Evolutionary conservation across 805 yeast genomes (phyloP).

Genomic region (Blastobotrys peoriensis): DNA sequence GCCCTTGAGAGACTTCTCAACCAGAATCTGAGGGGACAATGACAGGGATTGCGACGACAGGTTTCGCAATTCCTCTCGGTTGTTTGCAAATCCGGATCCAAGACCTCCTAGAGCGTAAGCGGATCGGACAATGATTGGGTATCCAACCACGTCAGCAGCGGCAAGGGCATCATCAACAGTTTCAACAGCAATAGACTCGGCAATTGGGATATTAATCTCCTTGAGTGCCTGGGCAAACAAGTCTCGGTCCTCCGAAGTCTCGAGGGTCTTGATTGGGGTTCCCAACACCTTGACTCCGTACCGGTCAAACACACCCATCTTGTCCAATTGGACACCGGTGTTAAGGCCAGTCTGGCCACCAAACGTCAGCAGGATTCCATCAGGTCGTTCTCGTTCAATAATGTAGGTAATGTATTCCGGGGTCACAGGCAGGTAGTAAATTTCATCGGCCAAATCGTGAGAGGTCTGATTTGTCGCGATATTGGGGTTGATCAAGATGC

Average conservation of each 20-base stretch:
- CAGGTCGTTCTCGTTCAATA: slow-evolving; percentile 94
- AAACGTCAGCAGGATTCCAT: slow-evolving; percentile 90
- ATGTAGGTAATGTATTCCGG: slow-evolving; percentile 93
- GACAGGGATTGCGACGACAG: slow-evolving; percentile 85
- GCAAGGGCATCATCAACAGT: slow-evolving; percentile 84
- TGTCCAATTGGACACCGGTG: slow-evolving; percentile 91
- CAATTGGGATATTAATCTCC: slow-evolving; percentile 93
- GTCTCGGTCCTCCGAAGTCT: slow-evolving; percentile 97
- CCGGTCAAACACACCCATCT: slow-evolving; percentile 88
- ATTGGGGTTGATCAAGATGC: slow-evolving; percentile 89
- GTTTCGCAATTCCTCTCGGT: slow-evolving; percentile 75
- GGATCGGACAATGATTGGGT: slow-evolving; percentile 95
- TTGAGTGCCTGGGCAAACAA: slow-evolving; percentile 90
- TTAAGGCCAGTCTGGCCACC: slow-evolving; percentile 98
- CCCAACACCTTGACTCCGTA: slow-evolving; percentile 93
- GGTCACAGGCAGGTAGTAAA: slow-evolving; percentile 93
- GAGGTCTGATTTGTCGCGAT: slow-evolving; percentile 97
- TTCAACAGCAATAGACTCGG: slow-evolving; percentile 93
- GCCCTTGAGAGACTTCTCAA: slow-evolving; percentile 94
- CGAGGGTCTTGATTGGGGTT: slow-evolving; percentile 93
- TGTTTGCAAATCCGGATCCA: slow-evolving; percentile 94
- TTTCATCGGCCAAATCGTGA: slow-evolving; percentile 90
- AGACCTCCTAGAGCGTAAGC: slow-evolving; percentile 97
- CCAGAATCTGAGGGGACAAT: slow-evolving; percentile 89
- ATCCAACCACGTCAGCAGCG: slow-evolving; percentile 87